Base-by-base conservation (phyloP, 1,284 basidiomycete species). In the Baeospora myosura region DNA sequence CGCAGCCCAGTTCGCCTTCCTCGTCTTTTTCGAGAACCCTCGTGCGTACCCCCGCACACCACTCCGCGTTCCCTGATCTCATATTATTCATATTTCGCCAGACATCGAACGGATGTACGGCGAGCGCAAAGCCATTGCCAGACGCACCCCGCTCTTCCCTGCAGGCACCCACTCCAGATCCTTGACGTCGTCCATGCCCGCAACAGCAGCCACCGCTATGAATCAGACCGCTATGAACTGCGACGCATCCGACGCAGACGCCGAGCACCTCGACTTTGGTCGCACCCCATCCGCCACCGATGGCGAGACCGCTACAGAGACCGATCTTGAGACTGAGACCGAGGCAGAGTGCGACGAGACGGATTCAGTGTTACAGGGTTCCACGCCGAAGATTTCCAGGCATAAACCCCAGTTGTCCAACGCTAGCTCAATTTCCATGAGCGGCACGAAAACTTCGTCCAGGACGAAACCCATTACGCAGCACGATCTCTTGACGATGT, bases 1-100 rank as follows among this genome's bases (percentile, higher is more conserved):
- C 59, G 88, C 91, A 0, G 85, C 88, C 10, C 95, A 98, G 58
- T 98, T 98, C 62, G 88, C 86, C 3, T 98, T 98, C 74, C 71
- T 98, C 42, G 74, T 93, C n/a, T 86, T 84, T 62, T 98, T 98
- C 54, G 95, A 98, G 66, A 97, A 95, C 57, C 95, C 95, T 46
- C 95, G 93, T 90, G 58, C 63, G 88, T 49, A 7, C 21, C 5
- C 34, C n/a, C 41, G 31, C 43, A 25, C 4, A 16, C 7, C 4
- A 20, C 21, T 41, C 24, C 21, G 35, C 4, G 5, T 16, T 23
- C 5, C 40, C 45, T 54, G 23, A 24, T n/a, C n/a, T 2, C 3
- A 25, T 12, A 18, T 23, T 3, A 14, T 34, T 39, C 12, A 39
- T 34, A 16, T 16, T 6, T 35, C 8, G 5, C 7, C 45, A 94